Percentiles rank a stretch among this genome's conserved stretches.
Conservation (phyloP, 2,329 filamentous ascomycete genomes). For the Sporothrix dimorphospora region DNA sequence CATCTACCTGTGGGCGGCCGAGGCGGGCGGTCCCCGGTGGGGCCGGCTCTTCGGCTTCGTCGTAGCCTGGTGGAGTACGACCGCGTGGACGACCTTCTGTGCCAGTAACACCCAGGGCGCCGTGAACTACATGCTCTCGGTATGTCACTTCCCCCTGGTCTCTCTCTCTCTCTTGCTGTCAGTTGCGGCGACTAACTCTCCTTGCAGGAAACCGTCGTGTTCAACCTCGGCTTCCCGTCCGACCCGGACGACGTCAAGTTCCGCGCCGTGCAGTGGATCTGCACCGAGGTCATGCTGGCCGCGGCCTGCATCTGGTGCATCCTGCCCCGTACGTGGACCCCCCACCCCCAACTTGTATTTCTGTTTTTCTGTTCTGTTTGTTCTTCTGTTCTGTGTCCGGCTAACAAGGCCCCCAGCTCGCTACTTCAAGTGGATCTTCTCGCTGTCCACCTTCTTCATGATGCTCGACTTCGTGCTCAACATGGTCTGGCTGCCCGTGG, state of each 20-base stretch:
- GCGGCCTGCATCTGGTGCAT: constrained; percentile 28
- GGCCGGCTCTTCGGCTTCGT: constrained; percentile 54
- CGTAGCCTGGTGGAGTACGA: constrained; percentile 32
- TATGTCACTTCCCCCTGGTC: no score
- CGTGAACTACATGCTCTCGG: constrained; percentile 30
- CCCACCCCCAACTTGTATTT: background rate
- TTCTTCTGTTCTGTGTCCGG: background rate
- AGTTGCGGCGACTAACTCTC: no score
- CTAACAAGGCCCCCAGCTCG: background rate
- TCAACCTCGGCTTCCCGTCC: constrained; percentile 27
- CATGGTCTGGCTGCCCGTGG: constrained; percentile 31
- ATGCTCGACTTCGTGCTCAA: constrained; percentile 31
- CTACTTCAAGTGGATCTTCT: constrained; percentile 30
- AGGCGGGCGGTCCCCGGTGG: constrained; percentile 58
- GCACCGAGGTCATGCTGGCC: constrained; percentile 31
- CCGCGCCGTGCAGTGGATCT: constrained; percentile 32
- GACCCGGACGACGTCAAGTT: constrained; percentile 27
- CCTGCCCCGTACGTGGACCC: constrained; percentile 23
- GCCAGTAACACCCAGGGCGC: constrained; percentile 31
- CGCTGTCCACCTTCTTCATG: constrained; percentile 25
- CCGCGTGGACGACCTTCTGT: constrained; percentile 32
- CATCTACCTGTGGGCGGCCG: constrained; percentile 63
- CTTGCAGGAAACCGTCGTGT: constrained; percentile 26
- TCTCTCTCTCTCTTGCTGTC: no score
- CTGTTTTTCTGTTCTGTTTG: no score